phyloP scores from a whole-genome alignment of 257 asterid genomes.

The Salvia splendens region DNA sequence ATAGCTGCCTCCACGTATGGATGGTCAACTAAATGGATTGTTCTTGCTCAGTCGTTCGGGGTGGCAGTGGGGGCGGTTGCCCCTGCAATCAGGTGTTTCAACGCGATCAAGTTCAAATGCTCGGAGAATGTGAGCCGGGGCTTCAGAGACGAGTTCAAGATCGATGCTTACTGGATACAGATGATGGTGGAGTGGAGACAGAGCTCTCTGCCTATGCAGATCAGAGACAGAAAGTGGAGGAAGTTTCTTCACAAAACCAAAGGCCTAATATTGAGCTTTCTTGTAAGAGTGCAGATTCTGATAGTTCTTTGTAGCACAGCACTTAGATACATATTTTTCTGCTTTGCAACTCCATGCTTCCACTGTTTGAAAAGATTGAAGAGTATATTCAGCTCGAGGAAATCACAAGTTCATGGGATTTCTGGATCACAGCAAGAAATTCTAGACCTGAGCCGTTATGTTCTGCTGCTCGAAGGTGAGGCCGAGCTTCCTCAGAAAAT shows the following conservation, averaged over 20 bases:
- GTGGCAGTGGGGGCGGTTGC: slow-evolving; percentile 42
- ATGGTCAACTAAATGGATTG: slow-evolving; percentile 38
- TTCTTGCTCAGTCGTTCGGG: slow-evolving; percentile 32
- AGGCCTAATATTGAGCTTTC: slow-evolving; percentile 24
- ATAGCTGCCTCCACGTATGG: slow-evolving; percentile 22
- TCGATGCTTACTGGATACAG: slow-evolving; percentile 37
- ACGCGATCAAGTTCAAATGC: slow-evolving; percentile 26
- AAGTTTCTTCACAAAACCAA: slow-evolving; percentile 28
- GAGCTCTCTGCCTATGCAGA: slow-evolving; percentile 28
- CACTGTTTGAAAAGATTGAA: background rate
- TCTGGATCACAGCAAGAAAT: slow-evolving; percentile 11
- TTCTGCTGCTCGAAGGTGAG: slow-evolving; percentile 50
- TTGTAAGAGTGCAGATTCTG: slow-evolving; percentile 37
- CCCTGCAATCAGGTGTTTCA: slow-evolving; percentile 37
- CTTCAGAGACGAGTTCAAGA: slow-evolving; percentile 15
- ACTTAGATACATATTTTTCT: slow-evolving; percentile 23
- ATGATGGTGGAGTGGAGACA: slow-evolving; percentile 47
- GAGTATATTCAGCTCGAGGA: slow-evolving; percentile 7
- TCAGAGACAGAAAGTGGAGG: slow-evolving; percentile 27
- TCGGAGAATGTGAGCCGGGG: background rate
- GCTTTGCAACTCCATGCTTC: slow-evolving; percentile 15
- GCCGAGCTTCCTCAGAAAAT: slow-evolving; percentile 36
- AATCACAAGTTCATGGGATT: slow-evolving; percentile 30
- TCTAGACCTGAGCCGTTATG: slow-evolving; percentile 33
- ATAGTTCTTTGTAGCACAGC: slow-evolving; percentile 34